Evolutionary conservation across 202 grass and related monocot species (phyloP), one percentile per base, ranked within the genome.

Genomic region (Cymbopogon flexuosus): DNA sequence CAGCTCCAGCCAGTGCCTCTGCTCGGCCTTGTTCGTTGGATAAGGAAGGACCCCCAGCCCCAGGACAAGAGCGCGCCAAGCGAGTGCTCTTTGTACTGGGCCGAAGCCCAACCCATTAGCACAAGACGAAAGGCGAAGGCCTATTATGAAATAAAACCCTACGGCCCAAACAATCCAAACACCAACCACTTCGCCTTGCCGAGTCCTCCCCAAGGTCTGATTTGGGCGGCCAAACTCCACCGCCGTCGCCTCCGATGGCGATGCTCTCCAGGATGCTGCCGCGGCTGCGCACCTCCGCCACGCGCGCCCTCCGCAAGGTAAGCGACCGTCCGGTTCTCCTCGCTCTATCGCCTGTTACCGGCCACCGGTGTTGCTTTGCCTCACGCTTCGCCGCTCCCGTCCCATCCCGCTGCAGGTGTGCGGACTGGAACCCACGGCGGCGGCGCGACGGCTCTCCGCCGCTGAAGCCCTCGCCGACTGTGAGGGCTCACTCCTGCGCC

Each of bases 401-500:
- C 18, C 41, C 62, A 61, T 58, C 23, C 70, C 56, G 4, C 78
- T 22, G 78, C 78, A 89, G 87, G 67, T 82, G 5, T 30, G 35
- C 56, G 81, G 73, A 11, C 59, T 30, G 24, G 65, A 65, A 13
- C 10, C 78, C 1, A 41, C 15, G 10, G 6, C 6, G 22, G 18
- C n/a, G 60, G 13, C 57, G 74, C 60, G 80, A 56, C 24, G 73
- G 60, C 14, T 89, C 52, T 79, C 88, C 78, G 68, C 23, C 4
- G 68, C 51, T 0, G 40, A 62, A 6, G 67, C 52, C 78, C 76
- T 79, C 41, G 68, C 60, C 47, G 80, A 81, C 36, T 79, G 70
- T 5, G 51, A 73, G 7, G 81, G 84, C 67, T 87, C 89, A 58
- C 90, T 98, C 47, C 79, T 76, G 72, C 70, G 8, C 12, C 84